Conservation (phyloP, 1,284 basidiomycete genomes). For the Ceratobasidium sp. region DNA sequence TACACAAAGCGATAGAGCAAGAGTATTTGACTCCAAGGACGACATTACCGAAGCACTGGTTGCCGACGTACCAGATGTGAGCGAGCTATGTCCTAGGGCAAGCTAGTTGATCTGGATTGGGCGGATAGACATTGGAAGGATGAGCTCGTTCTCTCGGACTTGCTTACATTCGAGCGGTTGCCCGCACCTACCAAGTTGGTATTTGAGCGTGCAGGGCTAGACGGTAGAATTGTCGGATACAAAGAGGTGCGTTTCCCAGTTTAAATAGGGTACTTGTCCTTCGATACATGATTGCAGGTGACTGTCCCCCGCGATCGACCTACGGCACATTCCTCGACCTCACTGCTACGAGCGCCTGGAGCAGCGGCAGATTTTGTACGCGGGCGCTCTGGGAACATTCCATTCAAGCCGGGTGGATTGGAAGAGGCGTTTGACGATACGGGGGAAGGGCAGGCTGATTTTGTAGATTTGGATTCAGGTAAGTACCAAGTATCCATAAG, state of each 20-base stretch:
- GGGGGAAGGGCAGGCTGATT: slow-evolving; percentile 49
- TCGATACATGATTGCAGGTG: slow-evolving; percentile 33
- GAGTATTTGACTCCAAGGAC: slow-evolving; percentile 73
- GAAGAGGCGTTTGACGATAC: slow-evolving; percentile 61
- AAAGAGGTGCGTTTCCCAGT: slow-evolving; percentile 65
- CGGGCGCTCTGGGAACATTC: slow-evolving; percentile 91
- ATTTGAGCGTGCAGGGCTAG: slow-evolving; percentile 80
- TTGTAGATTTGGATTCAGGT: slow-evolving; percentile 65
- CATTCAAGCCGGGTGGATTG: slow-evolving; percentile 91
- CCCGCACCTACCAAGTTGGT: slow-evolving; percentile 81
- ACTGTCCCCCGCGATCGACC: slow-evolving; percentile 57
- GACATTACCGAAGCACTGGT: slow-evolving; percentile 72
- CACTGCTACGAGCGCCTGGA: slow-evolving; percentile 84
- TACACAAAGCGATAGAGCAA: slow-evolving; percentile 73
- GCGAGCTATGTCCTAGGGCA: slow-evolving; percentile 49
- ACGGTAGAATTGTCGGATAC: slow-evolving; percentile 84
- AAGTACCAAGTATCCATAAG: slow-evolving; percentile 58
- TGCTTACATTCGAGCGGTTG: slow-evolving; percentile 72
- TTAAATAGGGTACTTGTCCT: slow-evolving; percentile 58
- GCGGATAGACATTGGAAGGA: slow-evolving; percentile 74
- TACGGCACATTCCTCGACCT: slow-evolving; percentile 80
- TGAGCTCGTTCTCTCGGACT: slow-evolving; percentile 66
- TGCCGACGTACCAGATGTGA: slow-evolving; percentile 80
- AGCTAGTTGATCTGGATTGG: slow-evolving; percentile 4
- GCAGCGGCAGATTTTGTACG: slow-evolving; percentile 84